Conservation (phyloP, 2,329 filamentous ascomycete species). For the Fusarium nygamai region DNA sequence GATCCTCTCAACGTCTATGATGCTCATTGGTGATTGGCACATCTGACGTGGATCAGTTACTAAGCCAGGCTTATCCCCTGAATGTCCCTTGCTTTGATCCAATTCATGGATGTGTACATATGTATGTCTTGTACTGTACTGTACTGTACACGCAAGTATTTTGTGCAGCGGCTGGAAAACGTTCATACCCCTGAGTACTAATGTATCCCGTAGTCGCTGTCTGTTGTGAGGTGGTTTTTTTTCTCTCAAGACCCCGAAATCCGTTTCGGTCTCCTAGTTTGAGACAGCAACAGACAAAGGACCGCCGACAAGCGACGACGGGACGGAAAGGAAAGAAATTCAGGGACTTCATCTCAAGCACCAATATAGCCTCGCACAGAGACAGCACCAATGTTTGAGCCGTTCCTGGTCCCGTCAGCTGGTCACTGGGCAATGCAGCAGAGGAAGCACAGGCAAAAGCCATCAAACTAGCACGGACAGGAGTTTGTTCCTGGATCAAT, state of each 20-base stretch:
- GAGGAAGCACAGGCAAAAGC: slow-evolving; percentile 26
- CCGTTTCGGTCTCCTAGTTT: slow-evolving; percentile 11
- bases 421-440: slow-evolving; percentile 26
- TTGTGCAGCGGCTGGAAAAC: slow-evolving; percentile 19
- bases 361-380: slow-evolving; percentile 16
- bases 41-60: slow-evolving; percentile 19
- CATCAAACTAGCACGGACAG: slow-evolving; percentile 24
- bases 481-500: slow-evolving; percentile 28
- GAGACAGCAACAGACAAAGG: slow-evolving; percentile 22
- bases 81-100: slow-evolving; percentile 31
- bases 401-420: slow-evolving; percentile 14
- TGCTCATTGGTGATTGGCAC: slow-evolving; percentile 25
- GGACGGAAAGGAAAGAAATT: slow-evolving; percentile 31
- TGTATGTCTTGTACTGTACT: slow-evolving; percentile 12
- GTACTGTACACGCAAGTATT: slow-evolving; percentile 25
- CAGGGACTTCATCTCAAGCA: slow-evolving; percentile 29
- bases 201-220: background rate
- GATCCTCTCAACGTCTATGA: slow-evolving; percentile 28
- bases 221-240: background rate
- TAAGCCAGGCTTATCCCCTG: slow-evolving; percentile 23
- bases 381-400: slow-evolving; percentile 35
- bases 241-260: slow-evolving; percentile 26
- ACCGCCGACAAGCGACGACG: slow-evolving; percentile 7
- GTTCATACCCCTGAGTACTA: slow-evolving; percentile 22
- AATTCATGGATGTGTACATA: slow-evolving; percentile 1